Conservation (phyloP, 2,329 filamentous ascomycete species). For the Plectosphaerella plurivora region DNA sequence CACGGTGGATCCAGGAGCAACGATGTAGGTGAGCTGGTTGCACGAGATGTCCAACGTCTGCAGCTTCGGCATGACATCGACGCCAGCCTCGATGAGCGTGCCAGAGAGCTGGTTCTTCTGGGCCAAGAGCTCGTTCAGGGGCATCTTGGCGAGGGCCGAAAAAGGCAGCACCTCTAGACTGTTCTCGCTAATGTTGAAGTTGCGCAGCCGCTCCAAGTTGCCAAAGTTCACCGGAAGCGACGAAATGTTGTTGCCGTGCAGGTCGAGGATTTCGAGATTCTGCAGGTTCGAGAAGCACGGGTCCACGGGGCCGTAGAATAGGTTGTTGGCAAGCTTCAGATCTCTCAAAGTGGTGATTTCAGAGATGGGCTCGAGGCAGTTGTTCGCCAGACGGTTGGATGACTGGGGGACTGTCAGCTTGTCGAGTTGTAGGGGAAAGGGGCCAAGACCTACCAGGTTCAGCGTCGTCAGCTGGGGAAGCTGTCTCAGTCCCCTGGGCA, state of each 20-base stretch:
- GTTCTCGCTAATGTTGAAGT: conserved; percentile 79
- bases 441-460: conserved; percentile 61
- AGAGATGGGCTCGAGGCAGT: conserved; percentile 66
- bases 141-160: conserved; percentile 60
- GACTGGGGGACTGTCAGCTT: conserved; percentile 46
- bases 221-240: conserved; percentile 63
- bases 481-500: conserved; percentile 73
- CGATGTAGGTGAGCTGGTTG: conserved; percentile 63
- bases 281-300: conserved; percentile 57
- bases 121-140: conserved; percentile 68
- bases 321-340: conserved; percentile 76
- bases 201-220: conserved; percentile 64
- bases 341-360: conserved; percentile 72
- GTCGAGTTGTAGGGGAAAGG: not conserved
- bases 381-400: conserved; percentile 73
- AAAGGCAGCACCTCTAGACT: conserved; percentile 68
- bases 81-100: conserved; percentile 60
- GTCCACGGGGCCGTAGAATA: conserved; percentile 64
- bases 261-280: conserved; percentile 73
- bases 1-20: conserved; percentile 40
- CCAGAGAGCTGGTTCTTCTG: conserved; percentile 76
- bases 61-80: conserved; percentile 57
- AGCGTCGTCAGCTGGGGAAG: conserved; percentile 72
- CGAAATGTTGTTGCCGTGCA: conserved; percentile 76
- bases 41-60: conserved; percentile 73